Evolutionary conservation across 345 rosid genomes (phyloP).

Genomic region (Eucalyptus regnans): DNA sequence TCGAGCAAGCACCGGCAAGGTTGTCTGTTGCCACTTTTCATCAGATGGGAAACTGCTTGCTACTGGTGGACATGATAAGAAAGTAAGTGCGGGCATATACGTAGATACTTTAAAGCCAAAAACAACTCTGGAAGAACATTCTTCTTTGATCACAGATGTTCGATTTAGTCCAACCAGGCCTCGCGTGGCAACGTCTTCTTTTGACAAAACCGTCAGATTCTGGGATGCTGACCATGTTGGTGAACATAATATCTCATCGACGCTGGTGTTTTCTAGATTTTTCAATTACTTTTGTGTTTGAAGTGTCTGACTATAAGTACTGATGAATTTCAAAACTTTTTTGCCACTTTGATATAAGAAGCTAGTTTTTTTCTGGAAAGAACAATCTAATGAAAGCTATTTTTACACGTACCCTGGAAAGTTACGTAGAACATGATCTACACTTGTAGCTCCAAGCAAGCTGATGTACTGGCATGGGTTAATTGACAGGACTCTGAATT

Average conservation of each 20-base stretch:
- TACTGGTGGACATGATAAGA: no score
- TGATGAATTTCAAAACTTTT: not conserved
- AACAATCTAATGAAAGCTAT: not conserved
- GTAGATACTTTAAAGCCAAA: conserved; percentile 55
- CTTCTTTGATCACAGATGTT: conserved; percentile 68
- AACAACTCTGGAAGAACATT: conserved; percentile 74
- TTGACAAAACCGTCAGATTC: conserved; percentile 91
- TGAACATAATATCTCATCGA: not conserved
- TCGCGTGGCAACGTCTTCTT: conserved; percentile 93
- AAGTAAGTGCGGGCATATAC: no score
- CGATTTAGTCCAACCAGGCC: conserved; percentile 87
- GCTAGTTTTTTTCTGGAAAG: not conserved
- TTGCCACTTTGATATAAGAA: not conserved
- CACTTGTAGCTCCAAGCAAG: not conserved
- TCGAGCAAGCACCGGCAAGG: no score
- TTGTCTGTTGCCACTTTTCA: no score
- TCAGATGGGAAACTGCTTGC: no score
- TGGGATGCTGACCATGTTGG: conserved; percentile 95
- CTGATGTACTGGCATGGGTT: not conserved
- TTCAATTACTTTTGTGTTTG: not conserved
- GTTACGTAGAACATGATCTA: not conserved
- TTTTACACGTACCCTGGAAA: not conserved
- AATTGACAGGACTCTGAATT: not conserved
- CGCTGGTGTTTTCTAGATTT: not conserved
- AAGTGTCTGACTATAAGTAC: not conserved